These are phyloP conservation scores for Lotmaria passim DNA, from an alignment of 208 protist species.

Conservation along the genomic window DNA sequence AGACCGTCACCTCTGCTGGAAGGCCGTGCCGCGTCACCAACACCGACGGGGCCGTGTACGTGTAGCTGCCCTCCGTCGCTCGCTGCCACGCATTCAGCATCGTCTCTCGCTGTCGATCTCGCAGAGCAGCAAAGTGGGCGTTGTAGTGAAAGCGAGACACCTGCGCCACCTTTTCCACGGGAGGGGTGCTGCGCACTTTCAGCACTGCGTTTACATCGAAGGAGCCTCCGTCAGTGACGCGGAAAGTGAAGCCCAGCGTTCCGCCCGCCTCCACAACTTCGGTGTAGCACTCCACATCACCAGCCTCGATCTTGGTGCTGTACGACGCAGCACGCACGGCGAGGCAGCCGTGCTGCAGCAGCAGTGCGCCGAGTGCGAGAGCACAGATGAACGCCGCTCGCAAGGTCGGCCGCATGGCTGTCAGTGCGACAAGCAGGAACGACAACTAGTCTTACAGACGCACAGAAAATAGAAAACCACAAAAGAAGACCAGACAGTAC, in stretches of 20 bases:
- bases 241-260: constrained; percentile 67
- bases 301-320: constrained; percentile 58
- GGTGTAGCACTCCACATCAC: constrained; percentile 62
- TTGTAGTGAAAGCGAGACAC: constrained; percentile 57
- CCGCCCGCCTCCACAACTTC: constrained; percentile 67
- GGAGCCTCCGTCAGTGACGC: constrained; percentile 72
- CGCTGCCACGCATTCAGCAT: constrained; percentile 62
- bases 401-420: constrained; percentile 1
- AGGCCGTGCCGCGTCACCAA: constrained; percentile 61
- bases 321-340: constrained; percentile 31
- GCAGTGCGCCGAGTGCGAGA: neutral
- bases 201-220: constrained; percentile 72
- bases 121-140: constrained; percentile 35
- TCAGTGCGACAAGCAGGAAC: neutral
- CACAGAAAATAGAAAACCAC: neutral
- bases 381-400: neutral
- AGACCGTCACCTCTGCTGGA: constrained; percentile 64
- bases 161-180: constrained; percentile 35
- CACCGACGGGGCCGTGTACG: constrained; percentile 62
- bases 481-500: neutral
- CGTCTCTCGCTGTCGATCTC: constrained; percentile 36
- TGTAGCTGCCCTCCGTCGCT: constrained; percentile 63
- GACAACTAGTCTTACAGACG: neutral
- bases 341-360: constrained; percentile 2
- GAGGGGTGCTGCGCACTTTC: constrained; percentile 43